Base-by-base conservation (phyloP, 768 basidiomycete species). In the Boletus pseudo-olivaceus region DNA sequence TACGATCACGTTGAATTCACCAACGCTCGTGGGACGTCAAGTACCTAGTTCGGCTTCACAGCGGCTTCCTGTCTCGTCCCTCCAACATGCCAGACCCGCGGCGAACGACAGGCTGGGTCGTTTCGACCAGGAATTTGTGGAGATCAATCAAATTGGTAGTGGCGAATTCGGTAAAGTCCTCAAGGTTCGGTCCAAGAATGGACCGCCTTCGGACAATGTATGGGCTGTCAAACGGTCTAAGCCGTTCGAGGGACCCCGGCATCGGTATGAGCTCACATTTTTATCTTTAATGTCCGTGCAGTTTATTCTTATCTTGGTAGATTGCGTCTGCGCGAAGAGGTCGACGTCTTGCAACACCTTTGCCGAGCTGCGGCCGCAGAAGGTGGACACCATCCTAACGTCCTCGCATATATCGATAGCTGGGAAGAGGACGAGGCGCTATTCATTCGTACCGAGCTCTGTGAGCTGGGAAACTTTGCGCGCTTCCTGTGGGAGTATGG, bases 151-250 rank as follows among this genome's bases (percentile, higher is more conserved):
- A 63, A 77, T 98, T 11, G 96, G 96, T 6, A 87, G 85, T 48
- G 96, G 96, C 14, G 92, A 93, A 67, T 98, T 98, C 71, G 94
- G 94, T 26, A 88, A 88, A 64, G 96, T 93, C 19, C 88, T 93
- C 73, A 91, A 89, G 72, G 91, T 87, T 40, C 81, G 80, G 51
- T 75, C 77, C 67, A 91, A 93, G 73, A 76, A 78, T 38, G 76
- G 73, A 56, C 73, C 23, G 6, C 20, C 78, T 56, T 75, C 81
- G 35, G 64, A 68, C 34, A 72, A 74, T 45, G 72, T 91, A 33
- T 95, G 80, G 69, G 96, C 96, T 10, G 84, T 99, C 65, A 99
- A 99, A 78, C 89, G 90, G 68, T 95, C 92, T 30, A 94, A 95
- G 74, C 81, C 83, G 32, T 95, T 97, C 62, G 90, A 93, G 65